phyloP scores from a whole-genome alignment of 176 grass and related monocot genomes.

The Hordeum marinum region DNA sequence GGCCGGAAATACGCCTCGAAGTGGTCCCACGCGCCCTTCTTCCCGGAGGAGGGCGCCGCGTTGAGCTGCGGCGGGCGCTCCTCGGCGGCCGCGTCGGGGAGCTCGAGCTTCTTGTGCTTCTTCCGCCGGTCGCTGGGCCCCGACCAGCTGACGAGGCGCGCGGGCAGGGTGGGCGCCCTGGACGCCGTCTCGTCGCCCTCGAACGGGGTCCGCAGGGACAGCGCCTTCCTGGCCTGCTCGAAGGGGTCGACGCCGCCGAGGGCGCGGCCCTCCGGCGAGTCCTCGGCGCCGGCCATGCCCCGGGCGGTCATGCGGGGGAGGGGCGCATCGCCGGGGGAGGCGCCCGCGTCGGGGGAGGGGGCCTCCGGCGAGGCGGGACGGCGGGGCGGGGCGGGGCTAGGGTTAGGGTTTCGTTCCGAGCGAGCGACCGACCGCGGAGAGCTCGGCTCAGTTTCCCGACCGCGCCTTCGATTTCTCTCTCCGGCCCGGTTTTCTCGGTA shows the following conservation, averaged over 20 bases:
- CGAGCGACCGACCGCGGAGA: neutral
- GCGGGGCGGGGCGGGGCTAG: conserved; percentile 35
- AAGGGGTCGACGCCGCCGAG: conserved; percentile 39
- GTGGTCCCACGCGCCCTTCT: conserved; percentile 66
- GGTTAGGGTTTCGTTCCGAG: conserved; percentile 83
- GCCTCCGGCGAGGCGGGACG: neutral
- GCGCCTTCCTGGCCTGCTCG: conserved; percentile 71
- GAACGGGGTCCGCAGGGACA: conserved; percentile 70
- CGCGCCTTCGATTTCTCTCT: conserved; percentile 34
- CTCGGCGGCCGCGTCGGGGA: conserved; percentile 26
- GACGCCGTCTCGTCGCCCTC: conserved; percentile 60
- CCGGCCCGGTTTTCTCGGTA: conserved; percentile 52
- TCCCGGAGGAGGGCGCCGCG: neutral
- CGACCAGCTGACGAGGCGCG: conserved; percentile 59
- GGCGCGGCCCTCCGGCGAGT: conserved; percentile 32
- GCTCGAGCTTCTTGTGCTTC: conserved; percentile 67
- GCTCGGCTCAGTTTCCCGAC: neutral
- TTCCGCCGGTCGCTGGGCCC: conserved; percentile 48
- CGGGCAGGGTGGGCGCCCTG: conserved; percentile 67
- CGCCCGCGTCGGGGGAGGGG: neutral
- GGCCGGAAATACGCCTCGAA: conserved; percentile 81
- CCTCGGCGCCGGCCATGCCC: conserved; percentile 39
- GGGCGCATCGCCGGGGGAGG: conserved; percentile 32
- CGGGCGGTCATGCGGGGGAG: conserved; percentile 30
- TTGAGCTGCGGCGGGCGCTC: conserved; percentile 35